Base-by-base conservation (phyloP, 2,329 filamentous ascomycete species). In the Pseudogymnoascus sp. region DNA sequence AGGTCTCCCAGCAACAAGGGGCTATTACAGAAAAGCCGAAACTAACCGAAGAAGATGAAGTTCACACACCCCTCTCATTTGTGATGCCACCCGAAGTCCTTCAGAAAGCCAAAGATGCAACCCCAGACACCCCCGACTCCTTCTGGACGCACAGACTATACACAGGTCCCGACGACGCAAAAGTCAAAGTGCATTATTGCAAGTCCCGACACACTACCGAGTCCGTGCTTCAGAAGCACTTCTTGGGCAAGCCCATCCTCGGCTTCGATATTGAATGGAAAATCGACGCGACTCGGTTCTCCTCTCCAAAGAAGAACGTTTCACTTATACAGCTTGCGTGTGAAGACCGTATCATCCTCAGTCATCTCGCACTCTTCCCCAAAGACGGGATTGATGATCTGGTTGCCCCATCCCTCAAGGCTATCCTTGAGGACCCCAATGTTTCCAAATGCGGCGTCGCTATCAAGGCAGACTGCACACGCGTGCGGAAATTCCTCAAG, bases 261-360 rank as follows among this genome's bases (percentile, higher is more conserved):
- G 93, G 93, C 0, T 91, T 97, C 65, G 93, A 97, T 70, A 81
- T 97, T 66, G 93, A 97, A 77, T 97, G 93, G 93, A 80, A 85
- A 61, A 67, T 78, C 1, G 77, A 82, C 5, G 80, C 84, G 0
- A 77, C 72, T 5, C 78, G 73, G 18, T 69, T 67, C 6, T 73
- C 80, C 2, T 78, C 80, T 2, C 76, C 86, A 3, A 88, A 89
- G 67, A 79, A 82, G 61, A 91, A 92, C 65, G 84, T 96, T 5
- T 93, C 90, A 0, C 75, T 97, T 38, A 88, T 97, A 46, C 93
- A 97, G 74, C 74, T 97, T 21, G 91, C 93, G 0, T 89, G 86
- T 65, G 84, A 89, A 46, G 84, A 88, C 65, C 88, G 86, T 12
- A 88, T 97, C 59, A 91, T 82, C 0, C 81, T 97, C 0, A 93